Conservation (phyloP, 179 eudicot genomes). For the Silene coronaria region DNA sequence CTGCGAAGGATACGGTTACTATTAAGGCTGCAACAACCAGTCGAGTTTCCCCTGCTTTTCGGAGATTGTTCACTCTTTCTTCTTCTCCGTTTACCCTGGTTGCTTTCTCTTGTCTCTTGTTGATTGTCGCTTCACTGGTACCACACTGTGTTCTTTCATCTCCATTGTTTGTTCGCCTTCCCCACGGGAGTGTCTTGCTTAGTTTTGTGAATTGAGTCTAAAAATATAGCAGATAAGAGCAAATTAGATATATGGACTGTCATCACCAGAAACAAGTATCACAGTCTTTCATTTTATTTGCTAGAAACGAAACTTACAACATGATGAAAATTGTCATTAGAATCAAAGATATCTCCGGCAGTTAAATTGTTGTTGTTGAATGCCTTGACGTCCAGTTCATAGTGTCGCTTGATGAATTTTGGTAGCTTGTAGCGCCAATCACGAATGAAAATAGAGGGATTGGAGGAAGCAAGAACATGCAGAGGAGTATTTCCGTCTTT, state of each 20-base stretch:
- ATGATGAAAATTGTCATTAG: slow-evolving; percentile 3
- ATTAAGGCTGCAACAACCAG: slow-evolving; percentile 20
- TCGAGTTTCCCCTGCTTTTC: background rate
- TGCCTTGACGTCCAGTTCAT: background rate
- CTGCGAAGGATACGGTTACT: slow-evolving; percentile 17
- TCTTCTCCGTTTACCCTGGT: background rate
- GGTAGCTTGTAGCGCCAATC: background rate
- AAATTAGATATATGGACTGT: too few species aligned
- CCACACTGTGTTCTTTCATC: too few species aligned
- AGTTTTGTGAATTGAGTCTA: background rate
- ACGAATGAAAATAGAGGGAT: background rate
- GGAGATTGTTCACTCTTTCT: background rate
- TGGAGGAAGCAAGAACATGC: slow-evolving; percentile 10
- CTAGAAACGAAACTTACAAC: slow-evolving; percentile 15
- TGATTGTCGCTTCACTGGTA: too few species aligned
- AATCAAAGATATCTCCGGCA: slow-evolving; percentile 11
- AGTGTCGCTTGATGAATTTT: background rate
- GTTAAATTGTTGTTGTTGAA: slow-evolving; percentile 11
- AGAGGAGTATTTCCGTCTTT: slow-evolving; percentile 20
- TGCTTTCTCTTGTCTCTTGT: too few species aligned
- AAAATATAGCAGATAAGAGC: too few species aligned
- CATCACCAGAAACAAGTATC: too few species aligned
- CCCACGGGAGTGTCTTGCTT: background rate
- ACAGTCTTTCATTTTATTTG: too few species aligned
- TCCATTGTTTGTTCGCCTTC: background rate